phyloP scores from a whole-genome alignment of 2,329 filamentous ascomycete genomes.

The Fusarium sp. region DNA sequence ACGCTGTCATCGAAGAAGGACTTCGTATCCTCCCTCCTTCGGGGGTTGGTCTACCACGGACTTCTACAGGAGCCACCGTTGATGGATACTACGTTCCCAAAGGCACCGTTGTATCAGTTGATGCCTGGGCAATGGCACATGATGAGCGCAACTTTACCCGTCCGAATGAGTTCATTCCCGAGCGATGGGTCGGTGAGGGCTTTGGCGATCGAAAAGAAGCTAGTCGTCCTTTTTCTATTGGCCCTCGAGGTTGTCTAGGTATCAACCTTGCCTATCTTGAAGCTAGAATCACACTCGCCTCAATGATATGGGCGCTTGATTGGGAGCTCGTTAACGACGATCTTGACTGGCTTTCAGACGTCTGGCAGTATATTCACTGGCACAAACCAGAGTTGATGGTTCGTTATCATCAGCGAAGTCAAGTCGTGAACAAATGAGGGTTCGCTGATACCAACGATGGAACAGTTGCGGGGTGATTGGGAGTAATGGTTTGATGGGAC shows the following conservation, averaged over 20 bases:
- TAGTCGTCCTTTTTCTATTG: constrained; percentile 3
- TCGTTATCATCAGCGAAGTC: neutral
- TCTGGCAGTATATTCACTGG: neutral
- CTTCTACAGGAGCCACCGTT: constrained; percentile 12
- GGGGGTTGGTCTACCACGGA: constrained; percentile 2
- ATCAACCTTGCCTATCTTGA: constrained; percentile 18
- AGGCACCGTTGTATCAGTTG: constrained; percentile 15
- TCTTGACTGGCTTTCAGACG: neutral
- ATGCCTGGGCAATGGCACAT: neutral
- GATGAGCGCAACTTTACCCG: constrained; percentile 9
- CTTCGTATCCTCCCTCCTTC: constrained; percentile 25
- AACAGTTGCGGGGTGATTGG: neutral
- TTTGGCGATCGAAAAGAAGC: constrained; percentile 8
- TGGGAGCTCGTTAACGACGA: constrained; percentile 6
- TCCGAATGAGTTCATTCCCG: constrained; percentile 3
- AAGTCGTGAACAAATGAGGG: neutral
- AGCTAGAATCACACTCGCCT: neutral
- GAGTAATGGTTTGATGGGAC: neutral
- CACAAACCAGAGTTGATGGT: neutral
- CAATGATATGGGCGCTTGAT: neutral
- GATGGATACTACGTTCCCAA: constrained; percentile 17
- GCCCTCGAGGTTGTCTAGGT: neutral
- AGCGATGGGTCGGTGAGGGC: constrained; percentile 8
- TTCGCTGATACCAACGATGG: too few species aligned
- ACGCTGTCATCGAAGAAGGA: constrained; percentile 18